These are phyloP conservation scores for Staphylotrichum tortipilum DNA, from an alignment of 495 filamentous ascomycete species.

Conservation along the genomic window DNA sequence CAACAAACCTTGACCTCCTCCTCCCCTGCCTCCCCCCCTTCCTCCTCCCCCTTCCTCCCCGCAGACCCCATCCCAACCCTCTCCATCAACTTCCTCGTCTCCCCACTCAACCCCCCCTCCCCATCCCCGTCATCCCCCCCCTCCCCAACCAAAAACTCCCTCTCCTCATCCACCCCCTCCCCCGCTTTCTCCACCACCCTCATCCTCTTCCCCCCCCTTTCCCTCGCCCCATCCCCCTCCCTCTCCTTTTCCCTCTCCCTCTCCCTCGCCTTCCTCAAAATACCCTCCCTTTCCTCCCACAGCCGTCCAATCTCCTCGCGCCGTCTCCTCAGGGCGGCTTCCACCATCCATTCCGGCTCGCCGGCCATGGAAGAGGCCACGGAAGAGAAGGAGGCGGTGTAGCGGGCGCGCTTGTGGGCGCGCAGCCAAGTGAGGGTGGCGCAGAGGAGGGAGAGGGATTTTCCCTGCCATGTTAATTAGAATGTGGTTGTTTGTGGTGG, in stretches of 20 bases:
- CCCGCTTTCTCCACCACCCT: conserved; percentile 18
- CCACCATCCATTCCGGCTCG: conserved; percentile 85
- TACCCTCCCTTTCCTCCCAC: conserved; percentile 62
- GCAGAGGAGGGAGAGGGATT: conserved; percentile 93
- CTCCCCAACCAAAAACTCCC: conserved; percentile 68
- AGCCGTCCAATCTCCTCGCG: conserved; percentile 55
- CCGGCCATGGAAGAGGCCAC: conserved; percentile 45
- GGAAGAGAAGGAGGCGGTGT: conserved; percentile 41
- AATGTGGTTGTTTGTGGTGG: neutral
- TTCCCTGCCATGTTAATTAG: conserved; percentile 61
- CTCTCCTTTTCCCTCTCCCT: conserved; percentile 57
- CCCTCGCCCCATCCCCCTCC: conserved; percentile 27
- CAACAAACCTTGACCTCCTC: conserved; percentile 51
- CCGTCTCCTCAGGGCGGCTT: conserved; percentile 59
- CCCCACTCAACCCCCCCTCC: conserved; percentile 45
- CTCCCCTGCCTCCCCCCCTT: conserved; percentile 44
- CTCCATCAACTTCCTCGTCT: conserved; percentile 56
- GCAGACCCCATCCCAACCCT: conserved; percentile 37
- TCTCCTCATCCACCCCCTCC: conserved; percentile 50
- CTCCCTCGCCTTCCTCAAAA: conserved; percentile 56
- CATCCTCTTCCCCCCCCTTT: conserved; percentile 24
- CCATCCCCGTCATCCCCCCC: conserved; percentile 36
- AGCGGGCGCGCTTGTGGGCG: conserved; percentile 61
- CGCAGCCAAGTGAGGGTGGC: conserved; percentile 88
- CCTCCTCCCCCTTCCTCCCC: conserved; percentile 33